Base-by-base conservation (phyloP, 164 flowering plant genomes). In the Dillenia suffruticosa region DNA sequence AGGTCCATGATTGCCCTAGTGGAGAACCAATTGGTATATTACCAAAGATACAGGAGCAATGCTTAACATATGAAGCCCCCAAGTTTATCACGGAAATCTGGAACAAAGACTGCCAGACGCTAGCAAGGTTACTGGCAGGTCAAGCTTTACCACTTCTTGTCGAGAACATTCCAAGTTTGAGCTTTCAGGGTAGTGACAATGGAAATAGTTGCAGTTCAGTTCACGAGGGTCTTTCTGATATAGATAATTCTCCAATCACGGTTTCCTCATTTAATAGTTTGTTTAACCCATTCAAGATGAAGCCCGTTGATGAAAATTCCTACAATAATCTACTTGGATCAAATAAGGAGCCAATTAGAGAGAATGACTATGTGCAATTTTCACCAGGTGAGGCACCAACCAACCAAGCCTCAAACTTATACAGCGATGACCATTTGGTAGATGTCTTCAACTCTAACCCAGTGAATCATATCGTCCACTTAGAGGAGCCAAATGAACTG, bases 111-210 rank as follows among this genome's bases (percentile, higher is more conserved):
- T 79, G 70, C 63, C 73, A 63, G 43, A 12, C 74, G 10, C 19
- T 81, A 52, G 77, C 76, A 51, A 65, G 44, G 22, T 48, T 79
- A 58, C 76, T 76, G 9, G 57, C 66, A 8, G 59, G 69, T 16
- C 71, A 76, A 49, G 63, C 54, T 52, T 22, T 47, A 46, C 70
- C 45, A 46, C 70, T 76, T 49, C 51, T 51, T 16, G 45, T 56
- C 10, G 62, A 67, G n/a, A 54, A 60, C 53, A 57, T 19, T 65
- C 55, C 76, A 32, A 61, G 54, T 22, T 5, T 58, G 17, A 68
- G 58, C 48, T 58, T 48, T 44, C 63, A 66, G 49, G 66, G 68
- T 26, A 57, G 72, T 57, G 51, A 49, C 48, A 56, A 32, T 22
- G 19, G 51, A 60, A 51, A 49, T 46, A 54, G 47, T 24, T n/a